A percentile compares a stretch with the other conserved stretches of the same genome.
These are phyloP conservation scores for Termitomyces bulborhizus DNA, from an alignment of 768 basidiomycete species.

Conservation along the genomic window DNA sequence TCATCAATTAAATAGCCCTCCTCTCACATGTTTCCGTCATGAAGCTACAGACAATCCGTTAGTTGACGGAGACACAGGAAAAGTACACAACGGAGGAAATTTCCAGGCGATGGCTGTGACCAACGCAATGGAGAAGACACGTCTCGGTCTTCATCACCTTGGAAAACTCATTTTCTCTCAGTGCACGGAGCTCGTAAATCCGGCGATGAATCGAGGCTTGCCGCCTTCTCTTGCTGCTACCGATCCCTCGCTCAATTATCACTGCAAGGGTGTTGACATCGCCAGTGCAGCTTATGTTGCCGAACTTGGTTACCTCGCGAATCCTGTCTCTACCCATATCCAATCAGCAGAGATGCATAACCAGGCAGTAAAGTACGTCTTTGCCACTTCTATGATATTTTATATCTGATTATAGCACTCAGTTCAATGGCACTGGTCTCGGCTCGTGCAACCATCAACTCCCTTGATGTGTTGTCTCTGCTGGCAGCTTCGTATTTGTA, in stretches of 20 bases:
- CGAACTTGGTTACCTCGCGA: conserved; percentile 78
- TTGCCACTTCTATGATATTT: background rate
- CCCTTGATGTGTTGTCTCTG: conserved; percentile 73
- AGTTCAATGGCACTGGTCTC: conserved; percentile 84
- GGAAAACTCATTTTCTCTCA: conserved; percentile 69
- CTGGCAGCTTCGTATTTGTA: conserved; percentile 74
- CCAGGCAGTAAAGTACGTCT: conserved; percentile 78
- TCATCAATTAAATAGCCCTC: background rate
- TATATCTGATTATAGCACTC: conserved; percentile 6
- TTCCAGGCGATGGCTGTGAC: conserved; percentile 88
- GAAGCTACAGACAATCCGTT: conserved; percentile 86
- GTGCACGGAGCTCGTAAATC: conserved; percentile 66
- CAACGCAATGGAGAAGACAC: conserved; percentile 85
- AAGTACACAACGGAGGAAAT: conserved; percentile 78
- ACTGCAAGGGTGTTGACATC: conserved; percentile 82
- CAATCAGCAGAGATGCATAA: conserved; percentile 92
- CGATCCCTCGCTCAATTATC: conserved; percentile 78
- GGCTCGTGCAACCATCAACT: conserved; percentile 70
- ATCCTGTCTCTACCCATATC: conserved; percentile 78
- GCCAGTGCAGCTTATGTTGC: conserved; percentile 75
- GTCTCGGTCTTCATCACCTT: conserved; percentile 62
- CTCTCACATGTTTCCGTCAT: conserved; percentile 5
- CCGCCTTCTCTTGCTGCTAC: conserved; percentile 76
- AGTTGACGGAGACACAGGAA: conserved; percentile 58
- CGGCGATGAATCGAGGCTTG: conserved; percentile 73